Evolutionary conservation across 305 asterid genomes (phyloP).

Genomic region (Solanum hybrid): DNA sequence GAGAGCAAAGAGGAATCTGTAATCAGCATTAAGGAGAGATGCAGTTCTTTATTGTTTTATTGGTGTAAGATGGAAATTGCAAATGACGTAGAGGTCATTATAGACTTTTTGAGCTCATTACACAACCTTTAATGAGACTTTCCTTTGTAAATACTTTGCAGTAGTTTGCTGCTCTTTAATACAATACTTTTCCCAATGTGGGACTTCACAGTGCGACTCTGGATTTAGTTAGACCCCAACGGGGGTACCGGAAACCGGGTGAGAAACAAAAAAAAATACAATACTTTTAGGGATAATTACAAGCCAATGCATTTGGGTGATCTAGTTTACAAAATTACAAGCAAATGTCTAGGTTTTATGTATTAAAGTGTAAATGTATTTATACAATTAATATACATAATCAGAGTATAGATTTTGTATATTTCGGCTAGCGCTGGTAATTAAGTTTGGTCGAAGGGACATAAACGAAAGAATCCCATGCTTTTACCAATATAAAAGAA

Average conservation of each 20-base stretch:
- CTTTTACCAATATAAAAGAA: not conserved
- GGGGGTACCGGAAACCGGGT: not conserved
- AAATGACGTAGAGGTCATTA: not conserved
- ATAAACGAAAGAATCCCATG: not conserved
- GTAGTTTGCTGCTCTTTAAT: not conserved
- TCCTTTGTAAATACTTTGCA: not conserved
- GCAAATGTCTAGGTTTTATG: not conserved
- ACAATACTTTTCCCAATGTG: not conserved
- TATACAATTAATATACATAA: not conserved
- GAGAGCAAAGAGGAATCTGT: not conserved
- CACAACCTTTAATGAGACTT: not conserved
- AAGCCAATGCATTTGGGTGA: not conserved
- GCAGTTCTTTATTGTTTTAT: not conserved
- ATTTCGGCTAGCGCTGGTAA: not conserved
- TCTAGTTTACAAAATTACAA: not conserved
- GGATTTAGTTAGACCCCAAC: not conserved
- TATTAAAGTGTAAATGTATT: not conserved
- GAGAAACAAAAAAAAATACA: not conserved
- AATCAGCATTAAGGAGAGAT: not conserved
- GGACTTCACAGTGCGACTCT: not conserved
- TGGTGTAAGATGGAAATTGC: not conserved
- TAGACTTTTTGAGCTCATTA: not conserved
- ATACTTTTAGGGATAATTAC: not conserved
- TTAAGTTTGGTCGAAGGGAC: not conserved
- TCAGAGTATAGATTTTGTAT: not conserved